A percentile compares a stretch with the other conserved stretches of the same genome.
Evolutionary conservation across 805 yeast genomes (phyloP).

Genomic region (Starmerella asiatica): DNA sequence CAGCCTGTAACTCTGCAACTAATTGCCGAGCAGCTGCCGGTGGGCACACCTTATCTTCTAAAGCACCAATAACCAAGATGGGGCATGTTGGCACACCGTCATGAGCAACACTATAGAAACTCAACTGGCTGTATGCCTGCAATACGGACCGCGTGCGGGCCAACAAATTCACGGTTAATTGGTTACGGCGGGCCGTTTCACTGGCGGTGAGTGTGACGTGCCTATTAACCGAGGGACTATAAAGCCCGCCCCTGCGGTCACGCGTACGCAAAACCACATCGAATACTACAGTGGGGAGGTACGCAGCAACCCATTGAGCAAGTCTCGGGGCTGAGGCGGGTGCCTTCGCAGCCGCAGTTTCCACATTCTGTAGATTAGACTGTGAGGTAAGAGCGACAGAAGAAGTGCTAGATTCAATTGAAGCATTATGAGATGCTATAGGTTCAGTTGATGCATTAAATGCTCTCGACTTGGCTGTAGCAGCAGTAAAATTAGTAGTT

Average conservation of each 20-base stretch:
- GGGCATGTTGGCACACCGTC: conserved; percentile 33
- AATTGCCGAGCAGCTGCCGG: conserved; percentile 26
- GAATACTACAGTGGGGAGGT: conserved; percentile 29
- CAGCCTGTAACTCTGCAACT: not conserved
- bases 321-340: not conserved
- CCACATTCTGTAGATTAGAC: no score
- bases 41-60: conserved; percentile 45
- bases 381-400: no score
- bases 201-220: conserved; percentile 33
- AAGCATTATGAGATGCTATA: not conserved
- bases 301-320: not conserved
- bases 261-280: conserved; percentile 38
- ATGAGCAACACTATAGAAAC: conserved; percentile 33
- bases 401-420: not conserved
- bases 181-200: conserved; percentile 37
- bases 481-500: no score
- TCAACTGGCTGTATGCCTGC: conserved; percentile 39
- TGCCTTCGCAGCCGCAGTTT: no score
- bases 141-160: conserved; percentile 42
- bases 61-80: conserved; percentile 46
- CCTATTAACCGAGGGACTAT: conserved; percentile 46
- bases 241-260: conserved; percentile 52
- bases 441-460: no score
- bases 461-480: no score
- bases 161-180: conserved; percentile 60